A percentile compares a stretch with the other conserved stretches of the same genome.
Conservation (phyloP, 2,329 filamentous ascomycete species). For the Verticillium longisporum region DNA sequence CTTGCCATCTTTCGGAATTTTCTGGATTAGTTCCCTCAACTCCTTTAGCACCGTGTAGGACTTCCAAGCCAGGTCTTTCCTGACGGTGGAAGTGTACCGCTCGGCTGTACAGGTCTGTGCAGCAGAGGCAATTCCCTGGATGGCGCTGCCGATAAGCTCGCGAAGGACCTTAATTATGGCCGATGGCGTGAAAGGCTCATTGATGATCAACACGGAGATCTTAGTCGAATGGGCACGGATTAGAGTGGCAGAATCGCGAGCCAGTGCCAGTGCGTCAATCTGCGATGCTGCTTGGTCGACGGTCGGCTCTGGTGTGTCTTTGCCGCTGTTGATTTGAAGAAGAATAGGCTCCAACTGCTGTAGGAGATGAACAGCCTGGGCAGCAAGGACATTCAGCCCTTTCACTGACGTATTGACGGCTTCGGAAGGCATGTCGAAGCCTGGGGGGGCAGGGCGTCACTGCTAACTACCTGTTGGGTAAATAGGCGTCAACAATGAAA, state of each 20-base stretch:
- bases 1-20: slow-evolving; percentile 54
- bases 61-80: slow-evolving; percentile 54
- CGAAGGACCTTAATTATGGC: slow-evolving; percentile 65
- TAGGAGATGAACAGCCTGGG: slow-evolving; percentile 29
- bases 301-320: slow-evolving; percentile 10
- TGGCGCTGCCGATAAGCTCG: slow-evolving; percentile 64
- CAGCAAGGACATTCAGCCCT: slow-evolving; percentile 29
- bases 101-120: slow-evolving; percentile 57
- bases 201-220: slow-evolving; percentile 78
- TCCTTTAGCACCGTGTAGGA: slow-evolving; percentile 56
- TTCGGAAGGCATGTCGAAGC: background rate
- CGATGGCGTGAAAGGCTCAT: slow-evolving; percentile 75
- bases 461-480: background rate
- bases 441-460: too few relatives aligned
- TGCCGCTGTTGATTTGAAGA: slow-evolving; percentile 27
- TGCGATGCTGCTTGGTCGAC: slow-evolving; percentile 11
- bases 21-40: slow-evolving; percentile 50
- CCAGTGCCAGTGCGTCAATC: slow-evolving; percentile 58
- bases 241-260: slow-evolving; percentile 64
- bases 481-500: slow-evolving; percentile 2
- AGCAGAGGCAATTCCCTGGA: slow-evolving; percentile 68
- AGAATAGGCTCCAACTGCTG: slow-evolving; percentile 35
- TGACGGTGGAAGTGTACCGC: slow-evolving; percentile 57
- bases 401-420: slow-evolving; percentile 21
- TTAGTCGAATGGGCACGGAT: slow-evolving; percentile 82